Percentiles rank a stretch among this genome's conserved stretches.
These are phyloP conservation scores for Pistacia integerrima DNA, from an alignment of 345 rosid species.

Conservation along the genomic window DNA sequence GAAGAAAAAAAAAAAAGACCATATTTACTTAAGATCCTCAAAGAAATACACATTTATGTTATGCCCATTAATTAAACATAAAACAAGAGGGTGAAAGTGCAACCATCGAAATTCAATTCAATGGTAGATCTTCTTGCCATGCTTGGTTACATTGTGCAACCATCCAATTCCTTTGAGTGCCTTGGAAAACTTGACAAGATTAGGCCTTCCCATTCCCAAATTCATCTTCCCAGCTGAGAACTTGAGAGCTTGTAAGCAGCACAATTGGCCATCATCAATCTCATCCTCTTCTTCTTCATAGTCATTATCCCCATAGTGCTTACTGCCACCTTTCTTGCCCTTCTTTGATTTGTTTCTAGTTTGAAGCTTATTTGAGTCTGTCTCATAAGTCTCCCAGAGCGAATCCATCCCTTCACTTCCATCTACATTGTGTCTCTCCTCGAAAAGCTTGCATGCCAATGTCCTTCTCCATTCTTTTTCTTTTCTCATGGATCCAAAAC, in stretches of 20 bases:
- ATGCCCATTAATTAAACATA: constrained; percentile 16
- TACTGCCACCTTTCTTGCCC: constrained; percentile 34
- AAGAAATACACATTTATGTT: constrained; percentile 15
- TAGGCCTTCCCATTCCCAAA: constrained; percentile 85
- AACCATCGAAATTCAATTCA: constrained; percentile 7
- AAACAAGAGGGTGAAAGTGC: background rate
- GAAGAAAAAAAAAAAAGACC: constrained; percentile 8
- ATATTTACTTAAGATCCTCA: constrained; percentile 31
- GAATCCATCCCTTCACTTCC: constrained; percentile 82
- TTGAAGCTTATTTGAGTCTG: constrained; percentile 37
- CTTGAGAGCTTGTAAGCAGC: constrained; percentile 89
- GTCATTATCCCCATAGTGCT: constrained; percentile 28
- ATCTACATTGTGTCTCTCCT: constrained; percentile 68
- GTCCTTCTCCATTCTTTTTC: constrained; percentile 98
- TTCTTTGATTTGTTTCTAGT: constrained; percentile 32
- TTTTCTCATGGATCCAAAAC: constrained; percentile 81
- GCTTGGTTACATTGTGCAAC: constrained; percentile 61
- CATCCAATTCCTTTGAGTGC: constrained; percentile 79
- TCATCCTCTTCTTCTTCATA: constrained; percentile 62
- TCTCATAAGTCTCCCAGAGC: constrained; percentile 92
- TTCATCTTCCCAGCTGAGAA: constrained; percentile 92
- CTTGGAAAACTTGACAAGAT: constrained; percentile 65
- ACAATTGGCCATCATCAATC: constrained; percentile 48
- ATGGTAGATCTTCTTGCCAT: constrained; percentile 45
- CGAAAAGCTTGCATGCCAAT: constrained; percentile 86